Percentiles rank a stretch among this genome's conserved stretches.
Evolutionary conservation across 2,329 filamentous ascomycete species (phyloP).

Genomic region (Phialocephala sp.): DNA sequence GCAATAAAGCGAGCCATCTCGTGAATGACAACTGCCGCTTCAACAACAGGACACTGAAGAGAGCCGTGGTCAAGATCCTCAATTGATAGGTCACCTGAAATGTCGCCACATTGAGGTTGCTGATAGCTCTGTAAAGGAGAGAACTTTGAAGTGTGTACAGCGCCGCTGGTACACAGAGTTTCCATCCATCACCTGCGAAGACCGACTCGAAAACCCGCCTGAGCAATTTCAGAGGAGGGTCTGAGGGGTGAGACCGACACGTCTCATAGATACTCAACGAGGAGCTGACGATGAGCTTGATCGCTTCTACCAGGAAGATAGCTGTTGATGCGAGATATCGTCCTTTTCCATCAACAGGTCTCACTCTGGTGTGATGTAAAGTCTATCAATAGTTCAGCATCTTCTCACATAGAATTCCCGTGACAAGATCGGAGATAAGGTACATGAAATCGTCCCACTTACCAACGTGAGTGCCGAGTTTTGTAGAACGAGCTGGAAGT

Average conservation of each 20-base stretch:
- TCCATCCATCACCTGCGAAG: constrained; percentile 3
- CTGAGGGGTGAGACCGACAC: neutral
- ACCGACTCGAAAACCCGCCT: neutral
- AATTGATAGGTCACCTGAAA: constrained; percentile 7
- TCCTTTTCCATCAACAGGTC: neutral
- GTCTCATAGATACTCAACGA: neutral
- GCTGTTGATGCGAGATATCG: constrained; percentile 6
- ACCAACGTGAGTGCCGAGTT: constrained; percentile 6
- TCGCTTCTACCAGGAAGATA: neutral
- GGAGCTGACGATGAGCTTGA: constrained; percentile 4
- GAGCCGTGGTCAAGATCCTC: constrained; percentile 4
- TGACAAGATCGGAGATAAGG: neutral
- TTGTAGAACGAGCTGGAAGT: neutral
- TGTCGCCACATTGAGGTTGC: neutral
- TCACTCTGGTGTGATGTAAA: constrained; percentile 1
- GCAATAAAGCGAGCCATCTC: neutral
- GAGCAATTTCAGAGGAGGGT: neutral
- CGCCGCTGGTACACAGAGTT: neutral
- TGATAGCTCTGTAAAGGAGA: neutral
- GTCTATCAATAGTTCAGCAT: constrained; percentile 3
- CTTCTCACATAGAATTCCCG: neutral
- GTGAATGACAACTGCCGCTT: neutral
- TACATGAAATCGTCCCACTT: neutral
- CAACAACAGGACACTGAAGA: constrained; percentile 1
- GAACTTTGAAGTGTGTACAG: constrained; percentile 2